Base-by-base conservation (phyloP, 495 filamentous ascomycete species). In the Daldinia concentrica region DNA sequence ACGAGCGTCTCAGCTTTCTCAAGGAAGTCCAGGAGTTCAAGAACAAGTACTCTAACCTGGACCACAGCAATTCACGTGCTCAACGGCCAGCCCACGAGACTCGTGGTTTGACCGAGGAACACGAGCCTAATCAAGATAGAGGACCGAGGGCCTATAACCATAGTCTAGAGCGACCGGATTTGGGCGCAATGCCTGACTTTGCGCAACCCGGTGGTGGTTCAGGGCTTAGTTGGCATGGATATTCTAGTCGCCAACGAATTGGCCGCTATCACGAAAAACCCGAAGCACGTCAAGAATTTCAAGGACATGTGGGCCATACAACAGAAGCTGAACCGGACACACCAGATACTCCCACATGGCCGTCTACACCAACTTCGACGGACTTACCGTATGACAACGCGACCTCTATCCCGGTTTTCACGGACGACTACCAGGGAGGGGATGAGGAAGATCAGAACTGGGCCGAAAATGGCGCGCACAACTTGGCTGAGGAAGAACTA, bases 171-270 rank as follows among this genome's bases (percentile, higher is more conserved):
- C 62, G 92, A 92, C 76, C 91, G 93, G 52, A 92, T 89, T 24
- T 86, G 89, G 41, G 93, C 90, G 58, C 90, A 93, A 85, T 93
- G 90, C 91, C 84, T 92, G 37, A 91, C 93, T 76, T 81, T 94
- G 70, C 87, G 86, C 74, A 89, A 87, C 29, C 80, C 93, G 57
- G 73, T 76, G 59, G 87, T 91, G 72, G 93, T 91, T 85, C 83
- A 87, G 74, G 92, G 89, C 76, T 74, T 93, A 74, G 90, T 93
- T 71, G 91, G 91, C 73, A 93, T 92, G 85, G 90, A 90, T 78
- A 89, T 94, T 63, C 84, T 93, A 62, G 93, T 94, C 64, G 91
- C 93, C 8, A 92, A 94, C 74, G 91, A 95, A 30, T 14, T 6
- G 24, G 12, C 3, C 24, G 12, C 11, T 22, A 29, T 14, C 24